phyloP scores from a whole-genome alignment of 2,329 filamentous ascomycete genomes.

The Aspergillus ochraceus region DNA sequence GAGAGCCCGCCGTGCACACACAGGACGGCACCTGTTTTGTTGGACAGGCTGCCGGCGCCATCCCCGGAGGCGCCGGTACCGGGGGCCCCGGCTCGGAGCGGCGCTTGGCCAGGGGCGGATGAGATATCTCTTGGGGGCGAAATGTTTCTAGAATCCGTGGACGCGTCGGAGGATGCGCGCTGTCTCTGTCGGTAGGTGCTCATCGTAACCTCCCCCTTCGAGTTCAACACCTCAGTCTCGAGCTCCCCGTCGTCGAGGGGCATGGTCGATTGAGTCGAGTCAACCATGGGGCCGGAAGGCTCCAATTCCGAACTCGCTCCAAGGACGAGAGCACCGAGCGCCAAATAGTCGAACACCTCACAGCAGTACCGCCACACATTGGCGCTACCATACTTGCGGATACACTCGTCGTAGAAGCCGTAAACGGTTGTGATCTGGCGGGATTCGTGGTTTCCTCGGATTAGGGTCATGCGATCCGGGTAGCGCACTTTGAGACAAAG shows the following conservation, averaged over 20 bases:
- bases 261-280: slow-evolving; percentile 52
- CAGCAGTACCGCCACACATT: slow-evolving; percentile 98
- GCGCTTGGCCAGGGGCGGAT: slow-evolving; percentile 45
- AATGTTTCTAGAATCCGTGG: slow-evolving; percentile 38
- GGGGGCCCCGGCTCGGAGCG: slow-evolving; percentile 66
- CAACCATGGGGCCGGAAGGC: slow-evolving; percentile 56
- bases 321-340: slow-evolving; percentile 84
- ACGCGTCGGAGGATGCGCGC: slow-evolving; percentile 32
- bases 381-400: slow-evolving; percentile 92
- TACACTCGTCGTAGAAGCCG: slow-evolving; percentile 96
- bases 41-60: slow-evolving; percentile 53
- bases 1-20: slow-evolving; percentile 95
- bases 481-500: slow-evolving; percentile 97
- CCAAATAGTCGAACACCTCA: slow-evolving; percentile 96
- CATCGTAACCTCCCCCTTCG: slow-evolving; percentile 75
- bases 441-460: slow-evolving; percentile 93
- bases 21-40: slow-evolving; percentile 77
- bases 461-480: slow-evolving; percentile 93
- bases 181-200: slow-evolving; percentile 39
- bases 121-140: slow-evolving; percentile 44
- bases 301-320: slow-evolving; percentile 69
- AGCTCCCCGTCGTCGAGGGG: slow-evolving; percentile 66
- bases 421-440: slow-evolving; percentile 97
- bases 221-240: slow-evolving; percentile 91
- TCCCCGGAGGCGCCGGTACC: slow-evolving; percentile 76